Base-by-base conservation (phyloP, 805 yeast species). In the Starmerella geochares region DNA sequence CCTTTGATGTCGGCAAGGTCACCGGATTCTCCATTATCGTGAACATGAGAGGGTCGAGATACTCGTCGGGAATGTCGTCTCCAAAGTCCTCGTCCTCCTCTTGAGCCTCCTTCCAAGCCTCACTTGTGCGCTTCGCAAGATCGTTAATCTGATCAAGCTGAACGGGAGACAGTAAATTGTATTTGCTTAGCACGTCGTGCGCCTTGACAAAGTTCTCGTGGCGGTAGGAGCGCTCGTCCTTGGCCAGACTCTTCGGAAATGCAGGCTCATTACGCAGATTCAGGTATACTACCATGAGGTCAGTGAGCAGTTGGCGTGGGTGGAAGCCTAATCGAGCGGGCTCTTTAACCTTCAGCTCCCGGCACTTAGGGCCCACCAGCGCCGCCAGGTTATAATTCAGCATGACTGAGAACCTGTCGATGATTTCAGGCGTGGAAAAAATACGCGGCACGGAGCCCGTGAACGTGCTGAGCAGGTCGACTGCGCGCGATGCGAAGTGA, bases 11-110 rank as follows among this genome's bases (percentile, higher is more conserved):
- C 8, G 99, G 99, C 59, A 92, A 73, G n/a, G 76, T 81, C 4
- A 92, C 98, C 0, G 99, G 99, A 64, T 92, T 94, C 58, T 80
- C 83, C 98, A 92, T 92, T 44, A 92, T 64, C 1, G 96, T 85
- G 65, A 74, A 92, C 97, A 92, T 90, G 60, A 92, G 76, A 13
- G 99, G 99, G 70, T 92, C 99, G 58, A 92, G 75, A 63, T 81
- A 92, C 65, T 92, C 97, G 63, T 92, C 98, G 0, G 99, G 99
- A 16, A 85, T 76, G 47, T 92, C 98, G 23, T 95, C 96, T 58
- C 86, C 72, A 62, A 86, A 96, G 54, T 78, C 62, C 55, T 90
- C 96, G 62, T 86, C 94, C 54, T 79, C 84, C 57, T 83, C 94
- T 53, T 83, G 90, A 13, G 58, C 61, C 38, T 64, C 66, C 47